Evolutionary conservation across 2,329 filamentous ascomycete species (phyloP), one percentile per base, ranked within the genome.

Genomic region (Diaporthe citri): DNA sequence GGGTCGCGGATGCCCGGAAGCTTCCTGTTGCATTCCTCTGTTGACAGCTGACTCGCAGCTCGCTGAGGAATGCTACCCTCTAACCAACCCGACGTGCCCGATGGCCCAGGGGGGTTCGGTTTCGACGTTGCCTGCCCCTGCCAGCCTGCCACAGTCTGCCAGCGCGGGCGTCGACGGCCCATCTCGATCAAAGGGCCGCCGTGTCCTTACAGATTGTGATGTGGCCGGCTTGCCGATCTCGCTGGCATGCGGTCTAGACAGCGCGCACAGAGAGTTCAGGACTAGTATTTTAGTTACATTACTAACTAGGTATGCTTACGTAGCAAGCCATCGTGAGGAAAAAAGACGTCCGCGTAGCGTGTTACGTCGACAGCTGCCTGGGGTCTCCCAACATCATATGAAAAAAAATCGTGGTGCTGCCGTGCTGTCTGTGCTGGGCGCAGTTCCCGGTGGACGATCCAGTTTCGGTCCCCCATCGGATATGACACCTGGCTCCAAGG

Each of bases 231-330:
- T 41, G 64, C 48, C 64, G 64, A 55, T 69, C 64, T 55, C 55
- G 64, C 64, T 39, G 48, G 25, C 15, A 66, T 52, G 64, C 46
- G 64, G 46, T 17, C 31, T 67, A 48, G 31, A 15, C 7, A 51
- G 9, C 39, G 39, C 22, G 46, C 31, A 36, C 22, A 8, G 46
- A 55, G 46, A 69, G 64, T 55, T 69, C 34, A 55, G 15, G 51
- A 55, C 64, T 69, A 67, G 62, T 51, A 60, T 60, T 39, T 66
- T 67, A 67, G 62, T 67, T 67, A 13, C 46, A 67, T 67, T 52
- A 39, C 31, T 67, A 52, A 39, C 28, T 67, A 67, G 22, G 31
- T 3, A 51, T 25, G 46, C 62, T 66, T 36, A n/a, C 28, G 12
- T n/a, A 25, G 10, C 13, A n/a, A 52, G n/a, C 22, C 9, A 39